Evolutionary conservation across 2,329 filamentous ascomycete genomes (phyloP).

Genomic region (Cryphonectria carpinicola): DNA sequence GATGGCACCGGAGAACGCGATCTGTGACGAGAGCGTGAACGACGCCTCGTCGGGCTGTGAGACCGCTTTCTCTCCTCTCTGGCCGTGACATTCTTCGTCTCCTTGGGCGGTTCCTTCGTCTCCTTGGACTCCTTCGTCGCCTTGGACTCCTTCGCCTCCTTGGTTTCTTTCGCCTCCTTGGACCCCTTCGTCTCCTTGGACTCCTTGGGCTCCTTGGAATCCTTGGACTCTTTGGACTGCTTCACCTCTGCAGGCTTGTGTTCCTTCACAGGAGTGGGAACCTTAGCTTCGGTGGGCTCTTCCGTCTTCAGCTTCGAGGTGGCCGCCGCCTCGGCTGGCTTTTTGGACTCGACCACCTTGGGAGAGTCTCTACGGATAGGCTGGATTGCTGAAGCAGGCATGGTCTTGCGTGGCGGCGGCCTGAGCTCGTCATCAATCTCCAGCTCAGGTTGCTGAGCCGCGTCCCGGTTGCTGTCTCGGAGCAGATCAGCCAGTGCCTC

Average conservation of each 20-base stretch:
- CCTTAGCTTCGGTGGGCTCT: constrained; percentile 35
- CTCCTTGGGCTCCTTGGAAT: constrained; percentile 31
- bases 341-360: constrained; percentile 48
- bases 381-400: constrained; percentile 62
- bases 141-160: constrained; percentile 31
- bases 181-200: constrained; percentile 30
- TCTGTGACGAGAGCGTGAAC: constrained; percentile 22
- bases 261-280: constrained; percentile 33
- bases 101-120: constrained; percentile 29
- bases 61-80: constrained; percentile 29
- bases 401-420: constrained; percentile 56
- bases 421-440: constrained; percentile 60
- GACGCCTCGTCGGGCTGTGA: constrained; percentile 17
- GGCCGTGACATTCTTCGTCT: constrained; percentile 32
- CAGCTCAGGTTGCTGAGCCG: constrained; percentile 55
- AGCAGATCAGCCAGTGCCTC: constrained; percentile 62
- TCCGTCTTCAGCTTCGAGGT: constrained; percentile 30
- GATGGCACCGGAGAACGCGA: constrained; percentile 35
- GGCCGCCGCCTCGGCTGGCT: constrained; percentile 36
- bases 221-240: constrained; percentile 32
- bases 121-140: constrained; percentile 33
- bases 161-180: constrained; percentile 31
- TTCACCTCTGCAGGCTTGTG: constrained; percentile 32
- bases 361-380: constrained; percentile 55
- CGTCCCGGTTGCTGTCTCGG: constrained; percentile 59